Conservation (phyloP, 2,329 filamentous ascomycete genomes). For the Ceratocystis cacaofunesta region DNA sequence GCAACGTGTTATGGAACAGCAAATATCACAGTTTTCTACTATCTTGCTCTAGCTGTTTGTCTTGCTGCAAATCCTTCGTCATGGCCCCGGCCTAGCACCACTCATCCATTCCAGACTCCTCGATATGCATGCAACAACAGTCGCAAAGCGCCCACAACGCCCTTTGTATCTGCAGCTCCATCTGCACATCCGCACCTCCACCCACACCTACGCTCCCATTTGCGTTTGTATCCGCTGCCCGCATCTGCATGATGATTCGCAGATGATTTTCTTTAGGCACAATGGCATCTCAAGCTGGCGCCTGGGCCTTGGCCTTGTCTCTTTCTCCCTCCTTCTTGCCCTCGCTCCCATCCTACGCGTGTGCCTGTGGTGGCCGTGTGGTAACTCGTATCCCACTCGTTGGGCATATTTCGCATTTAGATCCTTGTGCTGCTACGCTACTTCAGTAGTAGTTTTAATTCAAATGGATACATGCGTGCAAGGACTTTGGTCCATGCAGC, state of each 20-base stretch:
- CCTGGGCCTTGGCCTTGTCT: slow-evolving; percentile 1
- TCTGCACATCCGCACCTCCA: neutral
- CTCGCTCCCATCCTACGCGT: neutral
- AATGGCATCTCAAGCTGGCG: neutral
- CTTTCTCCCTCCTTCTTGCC: neutral
- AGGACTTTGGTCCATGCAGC: slow-evolving; percentile 10
- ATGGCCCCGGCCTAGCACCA: neutral
- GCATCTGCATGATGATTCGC: slow-evolving; percentile 7
- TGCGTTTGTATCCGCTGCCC: neutral
- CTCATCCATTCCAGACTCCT: neutral
- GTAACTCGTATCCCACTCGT: neutral
- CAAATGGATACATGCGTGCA: slow-evolving; percentile 1
- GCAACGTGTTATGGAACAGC: neutral
- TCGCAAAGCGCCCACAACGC: neutral
- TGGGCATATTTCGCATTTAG: neutral
- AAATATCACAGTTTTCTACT: neutral
- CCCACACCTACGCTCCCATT: neutral
- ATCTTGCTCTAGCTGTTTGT: neutral
- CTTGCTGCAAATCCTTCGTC: neutral
- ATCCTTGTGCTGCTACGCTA: too few species aligned
- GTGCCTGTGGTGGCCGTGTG: neutral
- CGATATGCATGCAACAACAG: neutral
- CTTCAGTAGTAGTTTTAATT: too few species aligned
- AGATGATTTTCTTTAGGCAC: slow-evolving; percentile 5
- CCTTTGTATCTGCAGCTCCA: neutral